phyloP scores from a whole-genome alignment of 306 rosid species.

The Medicago ruthenica region DNA sequence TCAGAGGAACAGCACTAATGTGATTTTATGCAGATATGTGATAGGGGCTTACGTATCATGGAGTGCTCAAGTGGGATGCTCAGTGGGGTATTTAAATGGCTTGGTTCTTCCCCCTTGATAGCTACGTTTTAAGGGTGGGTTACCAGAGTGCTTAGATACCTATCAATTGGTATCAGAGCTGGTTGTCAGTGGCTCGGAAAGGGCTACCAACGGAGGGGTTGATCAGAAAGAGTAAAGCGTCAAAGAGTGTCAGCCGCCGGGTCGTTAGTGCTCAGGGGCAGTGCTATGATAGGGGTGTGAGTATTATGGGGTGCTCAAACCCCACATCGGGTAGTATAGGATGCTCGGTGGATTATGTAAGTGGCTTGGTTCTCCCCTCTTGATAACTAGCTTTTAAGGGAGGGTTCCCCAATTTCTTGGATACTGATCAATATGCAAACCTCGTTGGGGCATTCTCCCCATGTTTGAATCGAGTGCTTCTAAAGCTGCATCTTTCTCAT shows the following conservation, averaged over 20 bases:
- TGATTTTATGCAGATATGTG: not conserved
- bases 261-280: not conserved
- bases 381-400: not conserved
- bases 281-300: not conserved
- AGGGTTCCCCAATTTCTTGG: not conserved
- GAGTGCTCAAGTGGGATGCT: not conserved
- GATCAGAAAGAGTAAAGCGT: not conserved
- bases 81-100: not conserved
- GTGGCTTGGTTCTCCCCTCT: not conserved
- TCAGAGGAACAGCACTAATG: not conserved
- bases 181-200: not conserved
- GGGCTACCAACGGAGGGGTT: not conserved
- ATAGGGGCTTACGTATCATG: not conserved
- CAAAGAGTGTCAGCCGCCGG: not conserved
- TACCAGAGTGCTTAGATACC: not conserved
- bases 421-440: not conserved
- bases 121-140: not conserved
- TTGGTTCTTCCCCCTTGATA: not conserved
- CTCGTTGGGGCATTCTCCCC: not conserved
- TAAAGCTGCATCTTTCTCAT: not conserved
- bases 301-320: not conserved
- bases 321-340: not conserved
- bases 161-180: not conserved
- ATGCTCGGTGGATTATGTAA: not conserved
- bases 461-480: slow-evolving; percentile 4